Evolutionary conservation across 2,329 filamentous ascomycete genomes (phyloP), one percentile per base, ranked within the genome.

Genomic region (Microcyclosporella mali): DNA sequence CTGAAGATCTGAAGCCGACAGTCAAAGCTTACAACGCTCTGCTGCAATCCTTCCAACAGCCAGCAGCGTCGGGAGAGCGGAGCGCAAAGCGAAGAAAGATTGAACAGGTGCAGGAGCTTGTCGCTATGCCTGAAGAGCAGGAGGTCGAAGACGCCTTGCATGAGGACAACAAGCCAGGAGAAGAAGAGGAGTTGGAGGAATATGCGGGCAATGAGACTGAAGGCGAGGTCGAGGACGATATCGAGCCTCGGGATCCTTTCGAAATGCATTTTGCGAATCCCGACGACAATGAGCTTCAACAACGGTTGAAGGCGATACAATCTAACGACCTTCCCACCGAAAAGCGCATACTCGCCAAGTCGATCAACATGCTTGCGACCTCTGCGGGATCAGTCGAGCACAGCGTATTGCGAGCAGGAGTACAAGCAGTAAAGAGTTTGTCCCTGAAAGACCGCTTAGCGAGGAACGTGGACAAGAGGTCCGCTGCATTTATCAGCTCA

Each of bases 201-300:
- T 62, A 43, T 1, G 45, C 33, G 63, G 40, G 42, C 4, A 47
- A 46, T 8, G 41, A 50, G 4, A 33, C 30, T 11, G 49, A 50
- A 6, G 75, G 77, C 35, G 67, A 70, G 9, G 74, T 78, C 16
- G 62, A 60, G 17, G 69, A 67, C 1, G 66, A 68, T 9, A 66
- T 66, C 16, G 66, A 66, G 35, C 65, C 69, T 33, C 46, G 51
- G 8, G 61, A 94, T 62, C 84, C 87, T 0, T 95, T 94, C 58
- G 84, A 92, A 50, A 67, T 71, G 6, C 90, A 95, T 65, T 94
- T 94, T 61, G 78, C 79, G 27, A 73, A 73, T 32, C 79, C 81
- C 0, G 76, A 89, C 34, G 77, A 84, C 37, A 71, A 74, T 4
- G 65, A 75, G 32, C 66, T 88, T 6, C 67, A 73, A 1, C 66